Conservation (phyloP, 805 yeast genomes). For the Ogataea allantospora region DNA sequence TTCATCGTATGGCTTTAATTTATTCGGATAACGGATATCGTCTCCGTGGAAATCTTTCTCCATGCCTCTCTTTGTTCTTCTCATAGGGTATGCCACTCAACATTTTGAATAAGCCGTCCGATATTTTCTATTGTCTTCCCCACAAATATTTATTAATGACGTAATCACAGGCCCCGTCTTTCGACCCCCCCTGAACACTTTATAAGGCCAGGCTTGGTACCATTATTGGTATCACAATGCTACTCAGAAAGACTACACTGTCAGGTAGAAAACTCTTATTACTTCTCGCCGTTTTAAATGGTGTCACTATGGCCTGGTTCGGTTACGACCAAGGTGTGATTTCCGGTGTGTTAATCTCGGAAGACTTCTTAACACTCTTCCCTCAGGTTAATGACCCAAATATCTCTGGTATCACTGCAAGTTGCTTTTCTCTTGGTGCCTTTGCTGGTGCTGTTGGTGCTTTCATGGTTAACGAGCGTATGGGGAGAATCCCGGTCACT, state of each 20-base stretch:
- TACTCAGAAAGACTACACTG: neutral
- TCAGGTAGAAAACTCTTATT: constrained; percentile 1
- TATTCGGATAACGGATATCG: constrained; percentile 1
- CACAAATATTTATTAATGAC: neutral
- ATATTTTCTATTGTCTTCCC: constrained; percentile 1
- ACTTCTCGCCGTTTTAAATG: constrained; percentile 2
- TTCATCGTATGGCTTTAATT: neutral
- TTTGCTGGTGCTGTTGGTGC: constrained; percentile 37
- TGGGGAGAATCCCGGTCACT: constrained; percentile 41
- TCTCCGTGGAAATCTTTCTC: constrained; percentile 5
- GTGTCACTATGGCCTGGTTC: constrained; percentile 7
- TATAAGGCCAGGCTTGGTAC: neutral
- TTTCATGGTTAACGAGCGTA: constrained; percentile 30
- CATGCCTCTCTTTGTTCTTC: neutral
- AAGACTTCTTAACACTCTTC: constrained; percentile 17
- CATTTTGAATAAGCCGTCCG: neutral
- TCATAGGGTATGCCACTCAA: neutral
- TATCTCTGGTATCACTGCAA: constrained; percentile 45
- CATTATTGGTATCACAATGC: neutral
- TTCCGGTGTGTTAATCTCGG: constrained; percentile 38
- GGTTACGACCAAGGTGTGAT: constrained; percentile 51
- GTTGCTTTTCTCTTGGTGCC: constrained; percentile 35
- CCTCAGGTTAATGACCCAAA: constrained; percentile 37
- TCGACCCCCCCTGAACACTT: neutral
- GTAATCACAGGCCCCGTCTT: neutral